Evolutionary conservation across 805 yeast genomes (phyloP), one percentile per base, ranked within the genome.

Genomic region (Teunomyces kruisii): DNA sequence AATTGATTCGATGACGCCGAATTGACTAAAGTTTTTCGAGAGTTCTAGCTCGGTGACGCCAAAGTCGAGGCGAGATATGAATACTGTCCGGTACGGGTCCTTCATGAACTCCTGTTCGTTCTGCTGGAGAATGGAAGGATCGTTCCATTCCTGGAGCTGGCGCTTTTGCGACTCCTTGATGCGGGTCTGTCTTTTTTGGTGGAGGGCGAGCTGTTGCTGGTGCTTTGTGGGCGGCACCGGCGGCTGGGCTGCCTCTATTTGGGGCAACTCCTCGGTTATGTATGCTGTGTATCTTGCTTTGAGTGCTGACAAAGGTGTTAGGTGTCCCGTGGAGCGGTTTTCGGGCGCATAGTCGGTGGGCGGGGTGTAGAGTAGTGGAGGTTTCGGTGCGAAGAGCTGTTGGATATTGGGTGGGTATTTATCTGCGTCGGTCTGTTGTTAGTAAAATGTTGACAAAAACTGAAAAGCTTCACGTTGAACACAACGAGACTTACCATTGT

Each of bases 71-170:
- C 97, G 69, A 0, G 86, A 84, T 6, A 92, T 75, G 59, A 94
- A 89, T 3, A 92, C 72, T 0, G 97, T 92, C 47, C 74, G 71
- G 57, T 76, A 82, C 1, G 97, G 96, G 57, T 89, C 95, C 45
- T 66, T 46, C 54, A 58, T 59, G 24, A 58, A 52, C 15, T 51
- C 57, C 29, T 49, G 48, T 48, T 73, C 76, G 16, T 59, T 55
- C 26, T 52, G 52, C 16, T 58, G 45, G 12, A 73, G 54, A 10
- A 64, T 53, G 19, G 64, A 63, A 1, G 62, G 57, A 42, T 63
- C 63, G 45, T 65, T 52, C 71, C 71, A 67, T 41, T 67, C 67
- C 15, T 48, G 32, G 26, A 62, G 39, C 52, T 67, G 72, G 13
- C 65, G 55, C 3, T 45, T 40, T 15, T 51, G 50, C 0, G 59